Conservation (phyloP, 2,329 filamentous ascomycete genomes). For the Phyllosticta capitalensis region DNA sequence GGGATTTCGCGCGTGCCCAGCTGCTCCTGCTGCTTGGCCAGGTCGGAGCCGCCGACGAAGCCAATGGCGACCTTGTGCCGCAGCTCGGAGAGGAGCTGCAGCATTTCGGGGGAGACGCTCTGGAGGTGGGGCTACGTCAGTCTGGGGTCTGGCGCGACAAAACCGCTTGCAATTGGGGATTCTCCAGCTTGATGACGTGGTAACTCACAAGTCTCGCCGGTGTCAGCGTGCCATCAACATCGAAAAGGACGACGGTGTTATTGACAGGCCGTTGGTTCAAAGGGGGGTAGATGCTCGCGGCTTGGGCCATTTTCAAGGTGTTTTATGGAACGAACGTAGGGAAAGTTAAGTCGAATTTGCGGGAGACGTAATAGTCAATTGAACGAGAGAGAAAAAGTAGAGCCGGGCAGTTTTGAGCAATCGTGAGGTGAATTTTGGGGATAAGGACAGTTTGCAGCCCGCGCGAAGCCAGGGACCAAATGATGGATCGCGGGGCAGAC, state of each 20-base stretch:
- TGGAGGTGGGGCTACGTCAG: conserved; percentile 26
- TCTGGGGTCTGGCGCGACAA: background rate
- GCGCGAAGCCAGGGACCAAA: background rate
- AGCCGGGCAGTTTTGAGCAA: background rate
- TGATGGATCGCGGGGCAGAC: background rate
- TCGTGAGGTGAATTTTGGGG: background rate
- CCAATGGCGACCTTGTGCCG: conserved; percentile 84
- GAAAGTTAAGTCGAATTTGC: background rate
- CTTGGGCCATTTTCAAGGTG: conserved; percentile 27
- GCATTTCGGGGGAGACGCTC: conserved; percentile 70
- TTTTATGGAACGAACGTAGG: background rate
- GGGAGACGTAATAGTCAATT: background rate
- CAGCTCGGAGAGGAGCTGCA: conserved; percentile 66
- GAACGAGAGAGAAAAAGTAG: background rate
- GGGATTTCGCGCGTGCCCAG: conserved; percentile 58
- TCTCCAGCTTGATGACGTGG: background rate
- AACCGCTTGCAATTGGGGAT: background rate
- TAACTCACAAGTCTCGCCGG: conserved; percentile 62
- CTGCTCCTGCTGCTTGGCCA: conserved; percentile 93
- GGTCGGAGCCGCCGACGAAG: conserved; percentile 86
- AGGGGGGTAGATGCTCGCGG: conserved; percentile 52
- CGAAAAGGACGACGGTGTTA: conserved; percentile 91
- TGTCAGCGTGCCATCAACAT: conserved; percentile 89
- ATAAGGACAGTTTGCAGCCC: conserved; percentile 7
- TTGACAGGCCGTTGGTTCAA: conserved; percentile 77